Evolutionary conservation across 768 basidiomycete species (phyloP).

Genomic region (Panus rudis): DNA sequence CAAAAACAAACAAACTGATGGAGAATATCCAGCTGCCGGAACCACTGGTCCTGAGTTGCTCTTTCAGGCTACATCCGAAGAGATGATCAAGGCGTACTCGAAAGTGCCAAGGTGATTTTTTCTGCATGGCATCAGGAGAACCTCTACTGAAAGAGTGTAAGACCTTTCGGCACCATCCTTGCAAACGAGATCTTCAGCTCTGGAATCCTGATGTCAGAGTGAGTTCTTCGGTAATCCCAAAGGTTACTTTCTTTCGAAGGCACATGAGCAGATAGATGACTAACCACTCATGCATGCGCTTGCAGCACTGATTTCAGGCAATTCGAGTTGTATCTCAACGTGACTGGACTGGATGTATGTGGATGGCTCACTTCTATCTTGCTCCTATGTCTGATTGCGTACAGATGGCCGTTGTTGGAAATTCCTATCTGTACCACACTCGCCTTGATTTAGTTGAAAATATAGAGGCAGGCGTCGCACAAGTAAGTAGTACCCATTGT

Average conservation of each 20-base stretch:
- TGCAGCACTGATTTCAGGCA: conserved; percentile 82
- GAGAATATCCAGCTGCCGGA: conserved; percentile 59
- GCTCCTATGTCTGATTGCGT: conserved; percentile 1
- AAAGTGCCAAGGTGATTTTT: conserved; percentile 61
- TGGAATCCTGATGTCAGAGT: conserved; percentile 89
- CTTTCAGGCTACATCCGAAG: conserved; percentile 92
- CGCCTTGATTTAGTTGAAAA: conserved; percentile 75
- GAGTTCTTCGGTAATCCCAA: conserved; percentile 17
- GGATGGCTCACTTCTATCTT: background rate
- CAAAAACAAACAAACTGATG: background rate
- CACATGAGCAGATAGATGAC: background rate
- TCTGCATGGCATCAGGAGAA: background rate
- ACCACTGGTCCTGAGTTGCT: conserved; percentile 81
- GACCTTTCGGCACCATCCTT: conserved; percentile 82
- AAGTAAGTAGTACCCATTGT: conserved; percentile 21
- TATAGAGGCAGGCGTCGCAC: conserved; percentile 75
- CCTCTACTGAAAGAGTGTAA: conserved; percentile 16
- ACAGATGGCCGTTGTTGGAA: conserved; percentile 85
- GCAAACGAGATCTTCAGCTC: conserved; percentile 93
- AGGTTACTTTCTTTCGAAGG: background rate
- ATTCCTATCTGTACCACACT: conserved; percentile 93
- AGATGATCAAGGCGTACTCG: conserved; percentile 91
- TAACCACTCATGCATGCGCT: background rate
- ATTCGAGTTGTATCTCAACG: conserved; percentile 83
- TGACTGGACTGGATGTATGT: conserved; percentile 85